These are phyloP conservation scores for Calonectria naviculata DNA, from an alignment of 2,329 filamentous ascomycete genomes.

Conservation along the genomic window DNA sequence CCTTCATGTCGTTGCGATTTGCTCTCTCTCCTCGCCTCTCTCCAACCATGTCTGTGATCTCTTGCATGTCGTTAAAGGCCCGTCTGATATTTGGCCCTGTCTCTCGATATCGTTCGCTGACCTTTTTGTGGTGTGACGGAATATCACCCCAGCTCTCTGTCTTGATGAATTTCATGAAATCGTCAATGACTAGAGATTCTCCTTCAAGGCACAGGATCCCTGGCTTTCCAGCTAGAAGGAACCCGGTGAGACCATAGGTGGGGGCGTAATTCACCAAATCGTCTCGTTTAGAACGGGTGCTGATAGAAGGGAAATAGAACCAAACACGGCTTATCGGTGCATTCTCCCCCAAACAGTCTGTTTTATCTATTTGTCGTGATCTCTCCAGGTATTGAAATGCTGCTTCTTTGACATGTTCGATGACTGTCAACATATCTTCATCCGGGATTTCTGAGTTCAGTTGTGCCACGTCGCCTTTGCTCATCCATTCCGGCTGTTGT, in stretches of 20 bases:
- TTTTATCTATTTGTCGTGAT: slow-evolving; percentile 17
- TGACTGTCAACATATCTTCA: slow-evolving; percentile 56
- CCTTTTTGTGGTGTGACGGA: slow-evolving; percentile 70
- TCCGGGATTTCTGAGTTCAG: slow-evolving; percentile 54
- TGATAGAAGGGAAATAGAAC: slow-evolving; percentile 74
- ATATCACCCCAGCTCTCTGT: slow-evolving; percentile 73
- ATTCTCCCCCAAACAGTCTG: background rate
- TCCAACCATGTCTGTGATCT: slow-evolving; percentile 63
- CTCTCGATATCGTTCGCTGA: slow-evolving; percentile 66
- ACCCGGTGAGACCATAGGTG: slow-evolving; percentile 64
- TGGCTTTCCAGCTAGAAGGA: slow-evolving; percentile 70
- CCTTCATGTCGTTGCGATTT: slow-evolving; percentile 65
- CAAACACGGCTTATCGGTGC: slow-evolving; percentile 61
- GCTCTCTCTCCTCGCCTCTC: slow-evolving; percentile 60
- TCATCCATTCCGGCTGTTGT: slow-evolving; percentile 64
- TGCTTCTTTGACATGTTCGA: slow-evolving; percentile 56
- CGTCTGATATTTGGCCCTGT: slow-evolving; percentile 41
- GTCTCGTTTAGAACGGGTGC: slow-evolving; percentile 67
- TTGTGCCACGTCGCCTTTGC: slow-evolving; percentile 55
- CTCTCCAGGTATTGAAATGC: slow-evolving; percentile 44
- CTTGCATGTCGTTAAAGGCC: slow-evolving; percentile 65
- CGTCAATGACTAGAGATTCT: slow-evolving; percentile 58
- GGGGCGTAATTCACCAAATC: slow-evolving; percentile 67
- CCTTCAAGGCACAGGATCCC: slow-evolving; percentile 66
- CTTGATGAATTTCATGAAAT: slow-evolving; percentile 73